Base-by-base conservation (phyloP, 306 rosid genomes). In the Lathyrus sativus region DNA sequence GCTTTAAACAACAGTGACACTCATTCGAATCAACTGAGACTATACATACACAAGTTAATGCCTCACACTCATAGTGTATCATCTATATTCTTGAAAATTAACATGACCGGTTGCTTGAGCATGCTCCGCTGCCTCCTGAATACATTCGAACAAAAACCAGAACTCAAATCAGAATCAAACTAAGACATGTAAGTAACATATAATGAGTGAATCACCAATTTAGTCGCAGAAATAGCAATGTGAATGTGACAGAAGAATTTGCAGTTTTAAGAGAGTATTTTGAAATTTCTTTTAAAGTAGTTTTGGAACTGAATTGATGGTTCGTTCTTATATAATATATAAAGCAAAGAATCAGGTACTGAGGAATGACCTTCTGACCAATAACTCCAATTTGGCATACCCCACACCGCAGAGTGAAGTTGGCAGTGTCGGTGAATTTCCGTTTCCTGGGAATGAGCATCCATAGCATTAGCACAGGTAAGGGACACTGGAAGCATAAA, bases 371-470 rank as follows among this genome's bases (percentile, higher is more conserved):
- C 99, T 83, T 84, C 75, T 90, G 90, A 73, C 97, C 99, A 7
- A 84, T 4, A 6, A 95, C 92, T 77, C 97, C 99, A 55, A 88
- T 87, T 81, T 95, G 99, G 90, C 99, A 95, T 7, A 88, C 91
- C n/a, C 96, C 97, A 41, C 99, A 95, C 48, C 97, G 97, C 74
- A 90, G 80, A 39, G 99, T 90, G 85, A 95, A 95, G 82, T 76
- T 95, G 55, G 99, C 79, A 11, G 97, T 88, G 85, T 95, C 92
- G 0, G 99, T 95, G 74, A 39, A 95, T 6, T 89, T 90, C 80
- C 95, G 72, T 78, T 85, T 88, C 81, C 99, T 95, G 85, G 62
- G 55, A 85, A 62, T 37, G 54, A 19, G 54, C 24, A 63, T 45
- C 31, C 69, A 39, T 12, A 37, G 39, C 31, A 55, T 74, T 65